Conservation (phyloP, 495 filamentous ascomycete genomes). For the Coniosporium apollinis region DNA sequence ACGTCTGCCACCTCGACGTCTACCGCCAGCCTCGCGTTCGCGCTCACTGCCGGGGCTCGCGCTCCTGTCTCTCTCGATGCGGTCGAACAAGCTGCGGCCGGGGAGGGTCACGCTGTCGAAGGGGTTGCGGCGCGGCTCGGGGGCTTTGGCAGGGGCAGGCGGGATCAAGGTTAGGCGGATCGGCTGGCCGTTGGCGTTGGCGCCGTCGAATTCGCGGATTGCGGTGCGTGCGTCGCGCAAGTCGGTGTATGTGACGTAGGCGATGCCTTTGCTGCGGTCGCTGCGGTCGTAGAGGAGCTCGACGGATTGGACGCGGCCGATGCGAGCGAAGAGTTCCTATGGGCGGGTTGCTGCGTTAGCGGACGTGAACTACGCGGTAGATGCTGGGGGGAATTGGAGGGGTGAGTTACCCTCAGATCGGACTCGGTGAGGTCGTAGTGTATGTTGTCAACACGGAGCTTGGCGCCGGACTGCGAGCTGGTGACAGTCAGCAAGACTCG, state of each 20-base stretch:
- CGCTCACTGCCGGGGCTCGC: slow-evolving; percentile 5
- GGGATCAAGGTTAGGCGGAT: slow-evolving; percentile 63
- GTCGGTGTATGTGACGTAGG: slow-evolving; percentile 65
- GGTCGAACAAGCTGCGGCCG: slow-evolving; percentile 52
- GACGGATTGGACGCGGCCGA: slow-evolving; percentile 54
- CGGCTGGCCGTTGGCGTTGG: slow-evolving; percentile 79
- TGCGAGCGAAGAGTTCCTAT: slow-evolving; percentile 66
- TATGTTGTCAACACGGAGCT: slow-evolving; percentile 75
- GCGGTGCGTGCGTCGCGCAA: slow-evolving; percentile 54
- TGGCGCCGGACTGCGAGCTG: slow-evolving; percentile 35
- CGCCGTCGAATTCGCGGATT: slow-evolving; percentile 68
- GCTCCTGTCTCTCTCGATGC: slow-evolving; percentile 34
- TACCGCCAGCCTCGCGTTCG: slow-evolving; percentile 5
- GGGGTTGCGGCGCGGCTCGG: slow-evolving; percentile 33
- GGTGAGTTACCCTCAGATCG: slow-evolving; percentile 56
- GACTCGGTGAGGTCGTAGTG: slow-evolving; percentile 85
- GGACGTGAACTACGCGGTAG: not conserved
- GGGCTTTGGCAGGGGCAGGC: slow-evolving; percentile 23
- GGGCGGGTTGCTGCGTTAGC: not conserved
- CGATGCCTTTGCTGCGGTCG: slow-evolving; percentile 75
- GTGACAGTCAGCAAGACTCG: slow-evolving; percentile 7
- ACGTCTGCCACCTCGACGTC: slow-evolving; percentile 30
- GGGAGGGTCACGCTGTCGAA: slow-evolving; percentile 41
- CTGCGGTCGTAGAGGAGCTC: slow-evolving; percentile 74
- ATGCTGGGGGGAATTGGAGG: not conserved